Base-by-base conservation (phyloP, 140 eudicot genomes). In the Cichorium intybus region DNA sequence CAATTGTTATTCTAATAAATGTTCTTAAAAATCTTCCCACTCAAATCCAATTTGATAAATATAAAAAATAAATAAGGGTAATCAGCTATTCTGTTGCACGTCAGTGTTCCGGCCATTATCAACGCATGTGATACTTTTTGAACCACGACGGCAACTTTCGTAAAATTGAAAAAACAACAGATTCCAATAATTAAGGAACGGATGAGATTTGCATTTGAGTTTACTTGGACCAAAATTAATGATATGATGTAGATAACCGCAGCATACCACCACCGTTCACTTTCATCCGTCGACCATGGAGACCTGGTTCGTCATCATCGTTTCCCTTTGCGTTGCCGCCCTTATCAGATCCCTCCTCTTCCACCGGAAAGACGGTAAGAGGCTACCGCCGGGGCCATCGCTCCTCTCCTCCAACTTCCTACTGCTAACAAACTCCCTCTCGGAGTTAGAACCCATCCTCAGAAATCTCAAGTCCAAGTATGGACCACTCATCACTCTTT, bases 311-410 rank as follows among this genome's bases (percentile, higher is more conserved):
- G 7, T 71, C 43, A 10, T 77, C 64, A 34, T 68, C 22, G 6
- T 61, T 48, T 27, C 74, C 6, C 59, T 70, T 37, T 77, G 69
- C 60, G 24, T 64, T 31, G 47, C 69, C 21, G 57, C 35, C 48
- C 24, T 70, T 6, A 27, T 70, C 39, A 64, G 22, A 50, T 50
- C 70, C 28, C 33, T 55, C 27, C 26, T 48, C 21, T 53, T 3
- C 27, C 14, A 12, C 58, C 27, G 2, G 47, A 14, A 6, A 15
- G 5, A 27, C 48, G 14, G 15, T 12, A 57, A 70, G 24, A 52
- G 60, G 6, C 77, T 79, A 14, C 85, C 81, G 5, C 81, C 85
- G 2, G 81, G 85, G 6, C 85, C 85, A 8, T 27, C 23, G 0
- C 60, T 10, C 68, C 72, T n/a, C n/a, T 64, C 10, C 45, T 80